Evolutionary conservation across 352 stramenopile genomes (phyloP), one percentile per base, ranked within the genome.

Genomic region (Pythium angustatum): DNA sequence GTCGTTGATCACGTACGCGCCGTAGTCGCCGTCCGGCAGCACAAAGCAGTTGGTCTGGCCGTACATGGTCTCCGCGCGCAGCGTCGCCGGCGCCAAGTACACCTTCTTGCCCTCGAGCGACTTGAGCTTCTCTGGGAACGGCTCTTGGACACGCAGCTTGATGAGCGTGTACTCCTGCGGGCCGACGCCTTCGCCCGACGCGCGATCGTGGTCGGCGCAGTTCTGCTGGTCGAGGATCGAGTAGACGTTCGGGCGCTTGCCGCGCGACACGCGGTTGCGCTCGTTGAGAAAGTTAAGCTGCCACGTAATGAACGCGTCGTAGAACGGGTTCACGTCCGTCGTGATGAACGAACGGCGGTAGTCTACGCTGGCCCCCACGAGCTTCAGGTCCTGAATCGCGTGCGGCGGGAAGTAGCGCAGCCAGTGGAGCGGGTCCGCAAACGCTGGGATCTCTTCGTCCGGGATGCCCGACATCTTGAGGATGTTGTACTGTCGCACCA

Each of bases 31-130:
- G 22, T 97, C 93, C 10, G 98, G 98, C 41, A 99, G 86, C 64
- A 99, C 96, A 70, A 99, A 99, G 87, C 97, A 99, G 86, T 99
- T 99, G 14, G 98, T 99, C 87, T 99, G 98, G 51, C 98, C 98
- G 75, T 99, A 98, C 94, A 99, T 99, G 47, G 98, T 99, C 82
- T 99, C 98, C 0, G 98, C 96, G 62, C 98, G 93, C 33, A 99
- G 86, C 33, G 98, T 99, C 6, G 98, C 98, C 2, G 98, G 96
- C 5, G 98, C 97, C 43, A 99, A 73, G 77, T 95, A 99, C 14
- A 99, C 93, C 49, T 94, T 94, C 70, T 97, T 91, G 62, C 85
- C 88, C 2, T 73, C 67, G 24, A 98, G 79, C 8, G 82, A 36
- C 33, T 79, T 68, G 12, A 98, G 68, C 60, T 92, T 93, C 44